phyloP scores from a whole-genome alignment of 2,329 filamentous ascomycete species.

The Ceratocystis variospora region DNA sequence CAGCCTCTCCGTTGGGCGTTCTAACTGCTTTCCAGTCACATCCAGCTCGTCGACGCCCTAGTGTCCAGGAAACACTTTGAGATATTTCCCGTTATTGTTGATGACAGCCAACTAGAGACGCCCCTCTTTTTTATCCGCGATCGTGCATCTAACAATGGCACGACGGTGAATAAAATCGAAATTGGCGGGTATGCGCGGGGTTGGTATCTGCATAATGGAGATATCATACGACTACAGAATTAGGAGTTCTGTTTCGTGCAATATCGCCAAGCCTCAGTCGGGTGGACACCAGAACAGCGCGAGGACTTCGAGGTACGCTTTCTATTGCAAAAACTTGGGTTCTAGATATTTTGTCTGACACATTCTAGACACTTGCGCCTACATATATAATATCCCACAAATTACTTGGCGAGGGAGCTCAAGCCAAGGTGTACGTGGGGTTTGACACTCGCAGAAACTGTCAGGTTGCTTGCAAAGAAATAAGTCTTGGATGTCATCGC shows the following conservation, averaged over 20 bases:
- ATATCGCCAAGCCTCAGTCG: slow-evolving; percentile 9
- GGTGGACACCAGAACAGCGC: not conserved
- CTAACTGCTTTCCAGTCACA: slow-evolving; percentile 7
- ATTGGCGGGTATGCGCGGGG: slow-evolving; percentile 33
- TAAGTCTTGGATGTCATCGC: not conserved
- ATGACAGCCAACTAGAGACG: slow-evolving; percentile 5
- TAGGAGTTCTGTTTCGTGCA: slow-evolving; percentile 29
- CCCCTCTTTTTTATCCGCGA: slow-evolving; percentile 39
- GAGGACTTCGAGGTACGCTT: slow-evolving; percentile 8
- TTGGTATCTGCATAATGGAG: slow-evolving; percentile 37
- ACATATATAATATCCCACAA: slow-evolving; percentile 27
- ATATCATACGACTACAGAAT: slow-evolving; percentile 32
- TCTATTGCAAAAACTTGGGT: not conserved
- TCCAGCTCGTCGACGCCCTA: slow-evolving; percentile 8
- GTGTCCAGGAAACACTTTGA: slow-evolving; percentile 19
- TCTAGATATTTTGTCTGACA: slow-evolving; percentile 5
- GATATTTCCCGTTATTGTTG: slow-evolving; percentile 17
- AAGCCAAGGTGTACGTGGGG: slow-evolving; percentile 29
- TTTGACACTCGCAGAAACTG: slow-evolving; percentile 37
- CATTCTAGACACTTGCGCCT: slow-evolving; percentile 25
- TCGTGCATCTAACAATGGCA: slow-evolving; percentile 40
- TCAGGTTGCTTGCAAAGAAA: slow-evolving; percentile 53
- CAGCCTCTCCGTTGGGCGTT: not conserved
- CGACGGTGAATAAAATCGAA: slow-evolving; percentile 35
- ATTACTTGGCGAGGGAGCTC: slow-evolving; percentile 29